Conservation (phyloP, 768 basidiomycete genomes). For the Lanmaoa rubissima region DNA sequence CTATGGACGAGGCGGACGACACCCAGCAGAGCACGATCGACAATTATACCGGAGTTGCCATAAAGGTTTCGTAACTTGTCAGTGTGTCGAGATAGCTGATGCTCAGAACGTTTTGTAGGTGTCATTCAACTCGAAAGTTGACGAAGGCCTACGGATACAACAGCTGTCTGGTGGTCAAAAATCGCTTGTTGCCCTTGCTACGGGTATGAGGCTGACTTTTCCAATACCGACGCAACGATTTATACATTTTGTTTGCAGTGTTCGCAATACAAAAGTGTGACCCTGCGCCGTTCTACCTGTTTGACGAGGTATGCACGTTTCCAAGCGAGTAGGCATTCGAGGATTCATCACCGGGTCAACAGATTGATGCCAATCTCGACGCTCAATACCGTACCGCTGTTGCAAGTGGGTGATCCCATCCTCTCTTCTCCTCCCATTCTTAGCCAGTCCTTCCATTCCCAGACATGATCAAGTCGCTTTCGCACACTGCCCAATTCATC, state of each 20-base stretch:
- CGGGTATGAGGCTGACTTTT: conserved; percentile 47
- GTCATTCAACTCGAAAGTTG: conserved; percentile 97
- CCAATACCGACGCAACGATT: background rate
- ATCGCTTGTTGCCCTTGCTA: conserved; percentile 92
- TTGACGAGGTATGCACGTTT: conserved; percentile 70
- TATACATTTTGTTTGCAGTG: conserved; percentile 45
- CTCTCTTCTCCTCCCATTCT: conserved; percentile 36
- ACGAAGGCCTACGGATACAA: conserved; percentile 94
- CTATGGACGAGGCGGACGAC: conserved; percentile 70
- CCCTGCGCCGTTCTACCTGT: conserved; percentile 98
- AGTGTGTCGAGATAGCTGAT: background rate
- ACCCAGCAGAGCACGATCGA: conserved; percentile 77
- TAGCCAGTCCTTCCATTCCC: background rate
- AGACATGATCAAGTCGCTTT: conserved; percentile 88
- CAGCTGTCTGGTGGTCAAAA: conserved; percentile 98
- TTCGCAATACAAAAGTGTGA: conserved; percentile 99
- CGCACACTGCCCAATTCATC: conserved; percentile 90
- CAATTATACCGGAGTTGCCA: conserved; percentile 95
- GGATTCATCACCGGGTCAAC: background rate
- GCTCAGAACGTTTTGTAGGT: conserved; percentile 50
- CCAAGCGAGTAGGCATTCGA: background rate
- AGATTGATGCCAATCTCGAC: conserved; percentile 98
- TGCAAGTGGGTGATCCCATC: conserved; percentile 57
- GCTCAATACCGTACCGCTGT: conserved; percentile 98
- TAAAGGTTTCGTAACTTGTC: conserved; percentile 56